Percentiles rank a stretch among this genome's conserved stretches.
These are phyloP conservation scores for Ramaria rubella DNA, from an alignment of 768 basidiomycete genomes.

Conservation along the genomic window DNA sequence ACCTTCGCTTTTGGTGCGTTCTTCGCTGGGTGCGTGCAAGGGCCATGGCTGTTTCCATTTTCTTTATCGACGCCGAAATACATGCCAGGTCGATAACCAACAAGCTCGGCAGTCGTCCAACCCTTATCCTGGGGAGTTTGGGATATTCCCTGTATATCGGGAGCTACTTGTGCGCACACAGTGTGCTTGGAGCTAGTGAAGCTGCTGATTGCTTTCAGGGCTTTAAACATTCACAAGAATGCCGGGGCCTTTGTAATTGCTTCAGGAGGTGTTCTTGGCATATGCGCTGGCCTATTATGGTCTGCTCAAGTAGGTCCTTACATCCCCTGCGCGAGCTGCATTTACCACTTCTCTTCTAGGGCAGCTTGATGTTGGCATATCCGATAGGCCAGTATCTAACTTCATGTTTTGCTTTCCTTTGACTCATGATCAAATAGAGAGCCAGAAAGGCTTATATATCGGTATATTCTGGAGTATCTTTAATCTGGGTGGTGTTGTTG, in stretches of 20 bases:
- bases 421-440: constrained; percentile 31
- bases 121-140: constrained; percentile 64
- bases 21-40: constrained; percentile 56
- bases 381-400: constrained; percentile 39
- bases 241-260: constrained; percentile 61
- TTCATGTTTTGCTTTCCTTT: background rate
- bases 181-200: background rate
- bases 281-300: constrained; percentile 71
- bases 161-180: constrained; percentile 53
- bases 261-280: constrained; percentile 65
- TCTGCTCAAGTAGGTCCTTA: constrained; percentile 66
- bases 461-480: constrained; percentile 82
- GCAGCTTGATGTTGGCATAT: constrained; percentile 65
- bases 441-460: constrained; percentile 70
- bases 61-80: background rate
- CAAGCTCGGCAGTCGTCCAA: constrained; percentile 65
- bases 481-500: constrained; percentile 75
- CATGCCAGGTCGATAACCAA: constrained; percentile 66
- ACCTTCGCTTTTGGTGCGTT: constrained; percentile 57
- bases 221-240: constrained; percentile 59
- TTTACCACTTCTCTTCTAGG: background rate
- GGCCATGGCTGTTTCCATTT: background rate
- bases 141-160: constrained; percentile 76
- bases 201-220: constrained; percentile 32
- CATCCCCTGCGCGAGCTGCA: background rate